A percentile compares a stretch with the other conserved stretches of the same genome.
phyloP scores from a whole-genome alignment of 768 basidiomycete species.

The Collybiopsis confluens region DNA sequence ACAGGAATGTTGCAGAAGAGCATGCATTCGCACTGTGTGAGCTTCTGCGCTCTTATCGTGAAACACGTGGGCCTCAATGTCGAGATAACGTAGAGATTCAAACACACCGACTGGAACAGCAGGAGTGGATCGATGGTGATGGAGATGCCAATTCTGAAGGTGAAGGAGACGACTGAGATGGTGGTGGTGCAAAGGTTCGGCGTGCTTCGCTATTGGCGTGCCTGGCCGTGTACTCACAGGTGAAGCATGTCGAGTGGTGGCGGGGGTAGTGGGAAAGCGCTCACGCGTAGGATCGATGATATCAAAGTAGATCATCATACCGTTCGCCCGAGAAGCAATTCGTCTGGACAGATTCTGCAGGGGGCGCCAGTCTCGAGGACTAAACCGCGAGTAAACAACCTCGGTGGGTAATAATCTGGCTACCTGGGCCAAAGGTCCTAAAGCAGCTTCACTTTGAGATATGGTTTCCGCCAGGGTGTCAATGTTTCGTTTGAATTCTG shows the following conservation, averaged over 20 bases:
- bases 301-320: slow-evolving; percentile 57
- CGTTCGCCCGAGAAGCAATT: slow-evolving; percentile 55
- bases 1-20: slow-evolving; percentile 49
- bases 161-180: slow-evolving; percentile 12
- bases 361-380: slow-evolving; percentile 48
- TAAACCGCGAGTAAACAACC: slow-evolving; percentile 55
- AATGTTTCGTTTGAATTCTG: slow-evolving; percentile 30
- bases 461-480: slow-evolving; percentile 25
- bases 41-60: slow-evolving; percentile 42
- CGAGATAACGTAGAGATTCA: slow-evolving; percentile 66
- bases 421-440: slow-evolving; percentile 50
- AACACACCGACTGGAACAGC: slow-evolving; percentile 59
- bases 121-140: slow-evolving; percentile 18
- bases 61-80: slow-evolving; percentile 55
- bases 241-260: slow-evolving; percentile 27
- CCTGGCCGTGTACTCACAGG: slow-evolving; percentile 29
- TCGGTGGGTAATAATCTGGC: slow-evolving; percentile 54
- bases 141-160: slow-evolving; percentile 27
- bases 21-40: slow-evolving; percentile 37
- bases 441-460: slow-evolving; percentile 40
- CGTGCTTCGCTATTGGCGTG: slow-evolving; percentile 9
- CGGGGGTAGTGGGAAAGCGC: slow-evolving; percentile 49
- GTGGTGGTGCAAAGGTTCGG: slow-evolving; percentile 3
- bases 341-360: slow-evolving; percentile 48
- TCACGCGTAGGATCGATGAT: slow-evolving; percentile 62